These are phyloP conservation scores for Chlorophyllum brunneum DNA, from an alignment of 768 basidiomycete species.

Conservation along the genomic window DNA sequence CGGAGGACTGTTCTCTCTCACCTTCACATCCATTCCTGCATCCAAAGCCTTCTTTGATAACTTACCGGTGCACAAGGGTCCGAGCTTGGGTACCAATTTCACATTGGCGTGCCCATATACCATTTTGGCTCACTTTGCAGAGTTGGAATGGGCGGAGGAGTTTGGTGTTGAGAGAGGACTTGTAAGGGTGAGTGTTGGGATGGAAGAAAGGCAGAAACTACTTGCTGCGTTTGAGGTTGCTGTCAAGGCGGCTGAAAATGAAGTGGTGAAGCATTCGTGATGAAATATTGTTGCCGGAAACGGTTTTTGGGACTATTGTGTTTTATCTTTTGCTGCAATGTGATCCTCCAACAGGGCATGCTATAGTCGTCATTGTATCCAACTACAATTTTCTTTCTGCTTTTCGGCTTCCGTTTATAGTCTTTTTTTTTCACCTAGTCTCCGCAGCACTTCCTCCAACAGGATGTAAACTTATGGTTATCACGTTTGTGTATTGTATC, in stretches of 20 bases:
- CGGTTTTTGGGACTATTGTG: neutral
- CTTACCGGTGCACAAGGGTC: conserved; percentile 83
- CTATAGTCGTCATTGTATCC: conserved; percentile 31
- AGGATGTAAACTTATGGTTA: too few species aligned
- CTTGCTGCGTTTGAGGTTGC: conserved; percentile 59
- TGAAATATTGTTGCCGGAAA: neutral
- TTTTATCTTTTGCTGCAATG: neutral
- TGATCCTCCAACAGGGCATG: conserved; percentile 31
- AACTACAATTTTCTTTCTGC: conserved; percentile 40
- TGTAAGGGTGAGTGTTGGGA: conserved; percentile 87
- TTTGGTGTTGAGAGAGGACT: conserved; percentile 84
- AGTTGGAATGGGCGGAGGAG: conserved; percentile 87
- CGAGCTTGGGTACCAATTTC: conserved; percentile 92
- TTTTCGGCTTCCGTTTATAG: too few species aligned
- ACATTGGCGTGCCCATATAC: conserved; percentile 94
- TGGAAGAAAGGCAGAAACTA: conserved; percentile 67
- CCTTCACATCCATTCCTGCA: conserved; percentile 67
- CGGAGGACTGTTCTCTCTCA: conserved; percentile 85
- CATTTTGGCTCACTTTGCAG: conserved; percentile 84
- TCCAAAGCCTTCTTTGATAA: conserved; percentile 83
- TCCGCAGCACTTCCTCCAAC: too few species aligned
- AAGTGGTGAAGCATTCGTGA: neutral
- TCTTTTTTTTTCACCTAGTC: too few species aligned
- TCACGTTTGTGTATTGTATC: too few species aligned
- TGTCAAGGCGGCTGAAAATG: conserved; percentile 39